A percentile compares a stretch with the other conserved stretches of the same genome.
These are phyloP conservation scores for Neurospora sp. DNA, from an alignment of 495 filamentous ascomycete species.

Conservation along the genomic window DNA sequence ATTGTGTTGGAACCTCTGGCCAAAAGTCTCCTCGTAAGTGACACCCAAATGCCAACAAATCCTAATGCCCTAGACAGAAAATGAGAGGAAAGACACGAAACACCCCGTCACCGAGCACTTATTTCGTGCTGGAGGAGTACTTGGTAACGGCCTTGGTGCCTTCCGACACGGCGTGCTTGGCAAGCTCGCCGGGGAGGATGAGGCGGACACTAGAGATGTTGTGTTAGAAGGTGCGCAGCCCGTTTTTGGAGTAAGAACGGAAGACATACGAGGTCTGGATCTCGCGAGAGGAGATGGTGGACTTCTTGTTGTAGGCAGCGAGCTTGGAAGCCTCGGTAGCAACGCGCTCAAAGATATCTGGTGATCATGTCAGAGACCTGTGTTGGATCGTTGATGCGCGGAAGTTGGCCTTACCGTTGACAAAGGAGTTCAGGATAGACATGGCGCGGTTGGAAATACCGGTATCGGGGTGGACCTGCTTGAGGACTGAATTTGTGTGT, in stretches of 20 bases:
- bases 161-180: slow-evolving; percentile 98
- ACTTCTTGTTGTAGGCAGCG: slow-evolving; percentile 99
- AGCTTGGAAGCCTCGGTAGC: slow-evolving; percentile 98
- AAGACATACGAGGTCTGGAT: slow-evolving; percentile 85
- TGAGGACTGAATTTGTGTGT: slow-evolving; percentile 60
- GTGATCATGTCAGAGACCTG: slow-evolving; percentile 19
- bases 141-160: slow-evolving; percentile 99
- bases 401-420: slow-evolving; percentile 67
- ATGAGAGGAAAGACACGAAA: slow-evolving; percentile 33
- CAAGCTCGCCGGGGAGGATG: slow-evolving; percentile 95
- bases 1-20: slow-evolving; percentile 44
- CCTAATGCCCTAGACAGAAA: slow-evolving; percentile 38
- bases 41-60: slow-evolving; percentile 48
- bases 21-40: slow-evolving; percentile 42
- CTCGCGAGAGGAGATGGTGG: slow-evolving; percentile 97
- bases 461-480: slow-evolving; percentile 99
- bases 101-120: slow-evolving; percentile 34
- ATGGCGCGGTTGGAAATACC: slow-evolving; percentile 99
- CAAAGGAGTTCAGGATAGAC: slow-evolving; percentile 99
- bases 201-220: slow-evolving; percentile 58
- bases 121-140: slow-evolving; percentile 99
- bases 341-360: slow-evolving; percentile 99
- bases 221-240: slow-evolving; percentile 1
- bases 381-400: not conserved
- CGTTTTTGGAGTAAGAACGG: slow-evolving; percentile 5